phyloP scores from a whole-genome alignment of 306 rosid species.

The Cicer chorassanicum region DNA sequence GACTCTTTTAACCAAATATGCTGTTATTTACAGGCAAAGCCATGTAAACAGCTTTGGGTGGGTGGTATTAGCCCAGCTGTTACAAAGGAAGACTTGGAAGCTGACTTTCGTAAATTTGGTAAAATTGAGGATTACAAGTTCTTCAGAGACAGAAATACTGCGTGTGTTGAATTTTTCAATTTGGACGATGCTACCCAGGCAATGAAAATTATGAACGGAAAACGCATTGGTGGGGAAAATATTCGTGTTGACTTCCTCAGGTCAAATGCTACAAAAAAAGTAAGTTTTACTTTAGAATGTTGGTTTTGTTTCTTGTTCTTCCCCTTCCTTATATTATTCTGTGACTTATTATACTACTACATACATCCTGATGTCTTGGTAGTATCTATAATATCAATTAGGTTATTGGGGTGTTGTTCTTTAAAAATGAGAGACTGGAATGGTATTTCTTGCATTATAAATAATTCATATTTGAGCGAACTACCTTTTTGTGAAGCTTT shows the following conservation, averaged over 20 bases:
- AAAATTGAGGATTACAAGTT: slow-evolving; percentile 86
- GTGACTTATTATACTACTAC: slow-evolving; percentile 15
- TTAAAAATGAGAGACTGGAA: neutral
- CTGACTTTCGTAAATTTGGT: slow-evolving; percentile 83
- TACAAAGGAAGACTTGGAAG: slow-evolving; percentile 81
- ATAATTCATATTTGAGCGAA: slow-evolving; percentile 10
- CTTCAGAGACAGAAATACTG: slow-evolving; percentile 83
- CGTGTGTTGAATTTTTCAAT: slow-evolving; percentile 82
- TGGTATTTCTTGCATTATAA: slow-evolving; percentile 21
- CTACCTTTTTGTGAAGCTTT: slow-evolving; percentile 5
- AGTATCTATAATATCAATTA: slow-evolving; percentile 15
- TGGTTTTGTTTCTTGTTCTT: slow-evolving; percentile 19
- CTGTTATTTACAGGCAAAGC: slow-evolving; percentile 74
- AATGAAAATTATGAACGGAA: slow-evolving; percentile 88
- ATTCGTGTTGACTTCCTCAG: slow-evolving; percentile 93
- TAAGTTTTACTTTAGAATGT: slow-evolving; percentile 49
- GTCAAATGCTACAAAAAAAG: slow-evolving; percentile 74
- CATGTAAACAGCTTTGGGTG: slow-evolving; percentile 88
- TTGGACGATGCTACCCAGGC: slow-evolving; percentile 91
- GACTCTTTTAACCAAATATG: slow-evolving; percentile 32
- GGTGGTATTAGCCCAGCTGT: slow-evolving; percentile 91
- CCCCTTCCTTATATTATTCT: slow-evolving; percentile 4
- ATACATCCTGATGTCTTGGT: neutral
- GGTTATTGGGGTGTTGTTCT: slow-evolving; percentile 25
- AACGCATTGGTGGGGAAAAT: slow-evolving; percentile 84